Evolutionary conservation across 768 basidiomycete genomes (phyloP), one percentile per base, ranked within the genome.

Genomic region (Auriscalpium vulgare): DNA sequence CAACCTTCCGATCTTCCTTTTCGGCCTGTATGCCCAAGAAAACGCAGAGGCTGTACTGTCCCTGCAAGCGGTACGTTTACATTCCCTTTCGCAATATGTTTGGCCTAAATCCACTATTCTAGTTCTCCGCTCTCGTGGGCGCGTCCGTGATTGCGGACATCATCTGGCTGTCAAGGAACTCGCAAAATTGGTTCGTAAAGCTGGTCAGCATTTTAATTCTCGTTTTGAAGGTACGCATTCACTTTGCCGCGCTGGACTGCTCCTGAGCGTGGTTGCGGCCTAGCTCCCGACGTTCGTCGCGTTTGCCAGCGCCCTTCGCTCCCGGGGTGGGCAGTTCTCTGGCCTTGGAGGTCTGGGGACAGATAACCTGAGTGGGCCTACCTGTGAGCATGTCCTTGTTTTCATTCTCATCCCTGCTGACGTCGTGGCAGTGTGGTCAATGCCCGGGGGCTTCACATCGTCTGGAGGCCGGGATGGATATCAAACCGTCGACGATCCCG

Each of bases 1-100:
- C 68, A 93, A 93, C 66, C 74, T 93, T 19, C 83, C 91, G n/a
- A 75, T 93, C 52, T 86, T 90, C 60, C 75, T 93, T 23, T 91
- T 91, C 59, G 91, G 91, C 1, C 71, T 74, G 1, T 84, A 89
- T 67, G 83, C 78, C 0, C 84, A 87, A 63, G 90, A 92, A 63
- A 81, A 76, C 55, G 71, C 73, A 9, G 88, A 90, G 50, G 81
- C 81, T 0, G 62, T 75, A 7, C 81, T 84, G 59, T 84, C 87
- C 5, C 67, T 88, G 63, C 84, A 83, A 64, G 73, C 75, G 49
- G 90, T 88, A 62, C 59, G 78, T 55, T 9, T n/a, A 29, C 17
- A 4, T 13, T 37, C 17, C 45, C 29, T n/a, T 50, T 21, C 29
- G 29, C 29, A 2, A 4, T 29, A 29, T 29, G 29, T 29, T 21